Evolutionary conservation across 2,329 filamentous ascomycete species (phyloP).

Genomic region (Aspergillus fischeri): DNA sequence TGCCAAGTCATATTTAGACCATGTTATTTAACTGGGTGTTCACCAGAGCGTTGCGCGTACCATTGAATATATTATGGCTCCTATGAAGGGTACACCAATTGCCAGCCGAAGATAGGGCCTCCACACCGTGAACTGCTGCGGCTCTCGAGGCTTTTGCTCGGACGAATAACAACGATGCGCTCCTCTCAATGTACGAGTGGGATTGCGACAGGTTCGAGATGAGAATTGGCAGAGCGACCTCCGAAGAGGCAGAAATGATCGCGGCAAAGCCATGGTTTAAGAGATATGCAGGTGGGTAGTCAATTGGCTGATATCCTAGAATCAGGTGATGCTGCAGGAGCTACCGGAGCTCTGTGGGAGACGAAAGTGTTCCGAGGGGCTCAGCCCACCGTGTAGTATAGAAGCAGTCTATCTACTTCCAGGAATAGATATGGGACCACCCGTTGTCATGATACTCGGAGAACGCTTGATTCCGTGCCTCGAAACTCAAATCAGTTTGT

Average conservation of each 20-base stretch:
- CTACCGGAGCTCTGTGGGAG: neutral
- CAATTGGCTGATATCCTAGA: conserved; percentile 13
- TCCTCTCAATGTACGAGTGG: conserved; percentile 13
- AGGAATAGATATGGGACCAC: neutral
- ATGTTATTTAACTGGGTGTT: neutral
- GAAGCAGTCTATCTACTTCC: neutral
- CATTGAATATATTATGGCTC: conserved; percentile 50
- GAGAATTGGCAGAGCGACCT: conserved; percentile 28
- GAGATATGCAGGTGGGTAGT: neutral
- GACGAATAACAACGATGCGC: conserved; percentile 26
- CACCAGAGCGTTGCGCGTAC: conserved; percentile 26
- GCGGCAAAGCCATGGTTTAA: conserved; percentile 30
- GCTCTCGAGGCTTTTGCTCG: conserved; percentile 16
- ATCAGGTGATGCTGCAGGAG: conserved; percentile 14
- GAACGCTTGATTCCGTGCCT: neutral
- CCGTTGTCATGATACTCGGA: neutral
- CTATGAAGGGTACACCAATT: conserved; percentile 47
- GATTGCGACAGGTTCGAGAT: conserved; percentile 18
- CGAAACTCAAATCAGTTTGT: neutral
- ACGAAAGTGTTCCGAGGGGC: neutral
- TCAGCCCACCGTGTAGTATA: neutral
- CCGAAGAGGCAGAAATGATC: conserved; percentile 31
- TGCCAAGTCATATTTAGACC: conserved; percentile 12
- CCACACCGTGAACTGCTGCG: conserved; percentile 36
- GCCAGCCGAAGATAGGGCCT: conserved; percentile 47